Evolutionary conservation across 495 filamentous ascomycete genomes (phyloP).

Genomic region (Xylaria intraflava): DNA sequence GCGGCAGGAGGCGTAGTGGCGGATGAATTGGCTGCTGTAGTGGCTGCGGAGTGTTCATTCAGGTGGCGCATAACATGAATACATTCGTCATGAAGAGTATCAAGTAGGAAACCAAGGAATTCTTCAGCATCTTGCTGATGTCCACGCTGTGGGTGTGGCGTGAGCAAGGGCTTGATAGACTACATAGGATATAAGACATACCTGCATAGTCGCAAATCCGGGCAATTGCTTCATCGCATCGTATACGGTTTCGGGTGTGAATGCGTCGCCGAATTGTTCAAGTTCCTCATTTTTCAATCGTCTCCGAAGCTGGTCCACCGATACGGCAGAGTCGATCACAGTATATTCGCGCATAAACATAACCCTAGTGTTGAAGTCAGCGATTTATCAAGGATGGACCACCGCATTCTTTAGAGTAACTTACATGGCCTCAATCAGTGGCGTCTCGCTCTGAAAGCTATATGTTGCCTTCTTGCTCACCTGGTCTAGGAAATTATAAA

Average conservation of each 20-base stretch:
- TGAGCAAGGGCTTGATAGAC: neutral
- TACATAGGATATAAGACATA: constrained; percentile 34
- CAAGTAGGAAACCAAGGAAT: constrained; percentile 88
- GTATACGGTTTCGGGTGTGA: constrained; percentile 93
- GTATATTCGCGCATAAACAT: constrained; percentile 95
- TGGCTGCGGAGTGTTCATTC: constrained; percentile 32
- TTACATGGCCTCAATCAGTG: constrained; percentile 88
- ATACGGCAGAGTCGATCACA: constrained; percentile 68
- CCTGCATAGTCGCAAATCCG: constrained; percentile 85
- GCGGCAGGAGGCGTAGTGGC: constrained; percentile 29
- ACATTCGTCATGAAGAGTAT: constrained; percentile 91
- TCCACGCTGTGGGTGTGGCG: constrained; percentile 56
- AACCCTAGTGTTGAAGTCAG: constrained; percentile 51
- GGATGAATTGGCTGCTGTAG: constrained; percentile 35
- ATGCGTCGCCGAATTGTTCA: constrained; percentile 84
- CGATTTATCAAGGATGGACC: neutral
- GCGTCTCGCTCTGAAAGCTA: constrained; percentile 92
- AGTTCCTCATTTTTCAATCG: constrained; percentile 74
- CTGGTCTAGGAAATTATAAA: constrained; percentile 88
- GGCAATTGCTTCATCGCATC: constrained; percentile 81
- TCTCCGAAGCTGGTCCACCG: constrained; percentile 64
- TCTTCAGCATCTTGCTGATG: constrained; percentile 99
- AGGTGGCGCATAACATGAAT: constrained; percentile 60
- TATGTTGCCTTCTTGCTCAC: constrained; percentile 74
- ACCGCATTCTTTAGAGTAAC: constrained; percentile 24